phyloP scores from a whole-genome alignment of 1,139 yeast species.

The Schizosaccharomyces versatilis region DNA sequence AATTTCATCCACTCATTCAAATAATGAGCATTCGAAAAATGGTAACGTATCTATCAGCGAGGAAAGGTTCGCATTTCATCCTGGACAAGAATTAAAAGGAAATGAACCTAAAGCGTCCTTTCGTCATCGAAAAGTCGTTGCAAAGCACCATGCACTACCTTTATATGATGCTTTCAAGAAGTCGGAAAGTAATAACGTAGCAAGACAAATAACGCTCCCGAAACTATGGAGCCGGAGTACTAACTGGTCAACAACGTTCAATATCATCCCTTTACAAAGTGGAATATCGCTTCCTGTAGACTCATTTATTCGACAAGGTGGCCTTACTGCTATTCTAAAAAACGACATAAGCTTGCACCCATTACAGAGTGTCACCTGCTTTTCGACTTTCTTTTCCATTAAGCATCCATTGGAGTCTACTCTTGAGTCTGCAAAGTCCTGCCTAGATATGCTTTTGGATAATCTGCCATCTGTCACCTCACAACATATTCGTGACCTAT shows the following conservation, averaged over 20 bases:
- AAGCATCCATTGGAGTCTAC: not conserved
- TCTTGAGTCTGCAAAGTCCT: not conserved
- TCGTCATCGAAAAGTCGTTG: too few species aligned
- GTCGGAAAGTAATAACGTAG: too few species aligned
- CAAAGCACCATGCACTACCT: too few species aligned
- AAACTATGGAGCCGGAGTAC: too few species aligned
- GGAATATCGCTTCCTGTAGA: not conserved
- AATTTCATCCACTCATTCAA: too few species aligned
- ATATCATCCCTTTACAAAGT: constrained; percentile 1
- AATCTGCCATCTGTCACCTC: not conserved
- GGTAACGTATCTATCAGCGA: too few species aligned
- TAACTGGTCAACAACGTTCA: constrained; percentile 3
- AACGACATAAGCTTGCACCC: not conserved
- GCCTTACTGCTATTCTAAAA: not conserved
- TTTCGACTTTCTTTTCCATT: not conserved
- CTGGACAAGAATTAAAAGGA: too few species aligned
- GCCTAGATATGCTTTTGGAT: not conserved
- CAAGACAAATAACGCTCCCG: too few species aligned
- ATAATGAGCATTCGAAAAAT: too few species aligned
- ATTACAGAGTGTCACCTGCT: not conserved
- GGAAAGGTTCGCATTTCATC: too few species aligned
- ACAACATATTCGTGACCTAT: not conserved
- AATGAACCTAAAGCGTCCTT: too few species aligned
- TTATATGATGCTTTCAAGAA: too few species aligned
- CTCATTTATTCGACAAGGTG: not conserved